Evolutionary conservation across 208 protist species (phyloP).

Genomic region (Dictyostelium gargantuum): DNA sequence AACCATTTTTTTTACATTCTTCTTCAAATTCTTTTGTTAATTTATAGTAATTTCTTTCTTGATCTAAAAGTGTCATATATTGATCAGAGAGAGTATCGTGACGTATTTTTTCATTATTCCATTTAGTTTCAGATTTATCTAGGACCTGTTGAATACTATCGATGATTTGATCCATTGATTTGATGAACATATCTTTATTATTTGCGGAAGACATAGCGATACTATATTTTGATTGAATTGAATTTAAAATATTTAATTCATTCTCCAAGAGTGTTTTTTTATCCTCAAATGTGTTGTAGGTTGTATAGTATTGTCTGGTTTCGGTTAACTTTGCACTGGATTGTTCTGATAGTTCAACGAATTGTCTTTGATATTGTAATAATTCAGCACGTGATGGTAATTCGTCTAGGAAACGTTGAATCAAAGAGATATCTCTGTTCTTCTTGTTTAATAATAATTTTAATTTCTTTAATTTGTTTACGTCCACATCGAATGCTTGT

Average conservation of each 20-base stretch:
- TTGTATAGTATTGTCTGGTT: slow-evolving; percentile 86
- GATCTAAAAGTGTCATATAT: slow-evolving; percentile 77
- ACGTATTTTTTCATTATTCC: slow-evolving; percentile 60
- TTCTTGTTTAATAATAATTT: slow-evolving; percentile 78
- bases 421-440: slow-evolving; percentile 81
- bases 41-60: slow-evolving; percentile 82
- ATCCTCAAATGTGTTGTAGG: slow-evolving; percentile 87
- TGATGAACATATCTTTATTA: slow-evolving; percentile 76
- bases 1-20: slow-evolving; percentile 52
- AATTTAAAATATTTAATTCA: slow-evolving; percentile 74
- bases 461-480: slow-evolving; percentile 73
- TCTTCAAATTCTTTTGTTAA: slow-evolving; percentile 79
- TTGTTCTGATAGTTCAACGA: slow-evolving; percentile 89
- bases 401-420: slow-evolving; percentile 87
- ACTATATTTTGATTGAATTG: slow-evolving; percentile 60
- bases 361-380: slow-evolving; percentile 88
- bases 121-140: slow-evolving; percentile 50
- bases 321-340: slow-evolving; percentile 84
- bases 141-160: slow-evolving; percentile 70
- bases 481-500: slow-evolving; percentile 63
- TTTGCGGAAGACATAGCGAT: slow-evolving; percentile 64
- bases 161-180: slow-evolving; percentile 78
- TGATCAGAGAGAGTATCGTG: slow-evolving; percentile 30
- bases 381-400: slow-evolving; percentile 88
- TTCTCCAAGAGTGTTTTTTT: slow-evolving; percentile 77